Percentiles rank a stretch among this genome's conserved stretches.
phyloP scores from a whole-genome alignment of 2,329 filamentous ascomycete genomes.

The Juglanconis juglandina region DNA sequence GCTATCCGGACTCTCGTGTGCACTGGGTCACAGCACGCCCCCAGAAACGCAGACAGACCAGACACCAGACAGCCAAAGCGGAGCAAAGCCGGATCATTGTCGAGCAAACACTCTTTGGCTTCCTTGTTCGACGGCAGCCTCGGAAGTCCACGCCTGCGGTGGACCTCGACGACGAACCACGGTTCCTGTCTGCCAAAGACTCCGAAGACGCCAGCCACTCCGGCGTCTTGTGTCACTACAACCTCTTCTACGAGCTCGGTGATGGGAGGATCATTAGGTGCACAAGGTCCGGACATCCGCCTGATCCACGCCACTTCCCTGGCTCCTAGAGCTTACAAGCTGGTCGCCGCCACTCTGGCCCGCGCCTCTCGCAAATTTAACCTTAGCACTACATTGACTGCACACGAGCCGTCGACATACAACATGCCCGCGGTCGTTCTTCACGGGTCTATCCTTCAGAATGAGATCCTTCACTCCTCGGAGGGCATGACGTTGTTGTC shows the following conservation, averaged over 20 bases:
- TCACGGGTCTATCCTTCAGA: constrained; percentile 54
- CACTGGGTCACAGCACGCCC: constrained; percentile 32
- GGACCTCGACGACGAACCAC: background rate
- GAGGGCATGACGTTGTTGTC: constrained; percentile 58
- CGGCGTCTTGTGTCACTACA: constrained; percentile 37
- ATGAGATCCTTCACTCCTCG: constrained; percentile 58
- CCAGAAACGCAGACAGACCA: constrained; percentile 22
- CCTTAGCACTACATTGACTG: constrained; percentile 2
- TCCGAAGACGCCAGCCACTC: constrained; percentile 17
- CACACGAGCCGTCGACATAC: constrained; percentile 32
- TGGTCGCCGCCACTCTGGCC: constrained; percentile 44
- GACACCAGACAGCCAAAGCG: constrained; percentile 21
- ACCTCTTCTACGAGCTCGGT: constrained; percentile 18
- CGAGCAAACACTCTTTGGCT: constrained; percentile 11
- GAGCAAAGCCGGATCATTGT: constrained; percentile 12
- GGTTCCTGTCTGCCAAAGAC: constrained; percentile 22
- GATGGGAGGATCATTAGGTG: constrained; percentile 20
- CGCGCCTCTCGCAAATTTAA: constrained; percentile 43
- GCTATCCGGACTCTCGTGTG: constrained; percentile 39
- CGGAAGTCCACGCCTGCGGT: constrained; percentile 14
- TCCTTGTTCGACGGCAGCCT: constrained; percentile 16
- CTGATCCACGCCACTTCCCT: constrained; percentile 48
- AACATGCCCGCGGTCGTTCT: constrained; percentile 51
- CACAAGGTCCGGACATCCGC: constrained; percentile 45
- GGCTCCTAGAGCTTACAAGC: constrained; percentile 43